A percentile compares a stretch with the other conserved stretches of the same genome.
Evolutionary conservation across 2,329 filamentous ascomycete genomes (phyloP).

Genomic region (Sphaceloma murrayae): DNA sequence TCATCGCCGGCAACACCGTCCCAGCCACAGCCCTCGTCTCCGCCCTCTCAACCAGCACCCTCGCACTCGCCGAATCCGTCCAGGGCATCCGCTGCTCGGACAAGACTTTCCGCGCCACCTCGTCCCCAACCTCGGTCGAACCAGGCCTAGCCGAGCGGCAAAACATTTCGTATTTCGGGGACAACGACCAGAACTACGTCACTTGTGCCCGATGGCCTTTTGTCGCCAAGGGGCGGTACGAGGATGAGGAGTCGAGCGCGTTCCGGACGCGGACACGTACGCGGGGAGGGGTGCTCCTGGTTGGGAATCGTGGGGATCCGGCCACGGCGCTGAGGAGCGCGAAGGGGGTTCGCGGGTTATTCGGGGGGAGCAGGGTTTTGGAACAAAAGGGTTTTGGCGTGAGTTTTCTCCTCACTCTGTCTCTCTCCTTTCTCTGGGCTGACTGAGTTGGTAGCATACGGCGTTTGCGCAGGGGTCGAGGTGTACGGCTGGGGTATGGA

Average conservation of each 20-base stretch:
- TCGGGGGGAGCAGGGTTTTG: slow-evolving; percentile 33
- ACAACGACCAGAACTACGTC: slow-evolving; percentile 32
- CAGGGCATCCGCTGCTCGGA: background rate
- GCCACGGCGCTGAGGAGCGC: slow-evolving; percentile 37
- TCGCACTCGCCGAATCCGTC: background rate
- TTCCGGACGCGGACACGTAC: slow-evolving; percentile 29
- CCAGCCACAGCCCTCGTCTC: background rate
- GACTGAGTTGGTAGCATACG: background rate
- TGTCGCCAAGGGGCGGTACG: slow-evolving; percentile 21
- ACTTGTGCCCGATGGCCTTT: slow-evolving; percentile 28
- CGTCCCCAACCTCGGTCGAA: slow-evolving; percentile 27
- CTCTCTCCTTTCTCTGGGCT: background rate
- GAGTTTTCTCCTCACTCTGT: background rate
- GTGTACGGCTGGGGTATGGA: background rate
- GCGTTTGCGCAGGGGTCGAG: background rate
- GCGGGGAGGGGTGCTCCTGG: slow-evolving; percentile 24
- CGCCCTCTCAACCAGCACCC: background rate
- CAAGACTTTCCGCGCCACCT: slow-evolving; percentile 16
- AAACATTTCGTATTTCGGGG: slow-evolving; percentile 30
- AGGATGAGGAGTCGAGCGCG: too few relatives aligned
- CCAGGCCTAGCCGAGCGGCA: slow-evolving; percentile 32
- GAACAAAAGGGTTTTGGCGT: slow-evolving; percentile 27
- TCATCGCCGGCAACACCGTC: too few relatives aligned
- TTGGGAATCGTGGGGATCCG: slow-evolving; percentile 29
- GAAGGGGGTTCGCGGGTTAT: slow-evolving; percentile 29